phyloP scores from a whole-genome alignment of 169 alveolate species.

The Besnoitia besnoiti region DNA sequence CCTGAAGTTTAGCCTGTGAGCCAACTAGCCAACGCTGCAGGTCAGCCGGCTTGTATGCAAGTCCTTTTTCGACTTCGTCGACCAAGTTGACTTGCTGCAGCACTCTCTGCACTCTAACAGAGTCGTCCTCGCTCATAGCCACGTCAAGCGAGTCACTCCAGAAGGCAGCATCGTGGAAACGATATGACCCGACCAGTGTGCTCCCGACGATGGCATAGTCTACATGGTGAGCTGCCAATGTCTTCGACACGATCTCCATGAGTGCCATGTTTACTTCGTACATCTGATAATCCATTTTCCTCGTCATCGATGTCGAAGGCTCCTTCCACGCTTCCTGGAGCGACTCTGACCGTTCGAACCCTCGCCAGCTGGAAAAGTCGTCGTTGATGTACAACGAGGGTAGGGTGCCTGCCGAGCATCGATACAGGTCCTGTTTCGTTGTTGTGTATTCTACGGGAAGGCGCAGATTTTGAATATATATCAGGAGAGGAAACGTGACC shows the following conservation, averaged over 20 bases:
- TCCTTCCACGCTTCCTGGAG: not conserved
- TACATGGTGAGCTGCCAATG: not conserved
- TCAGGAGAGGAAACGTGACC: slow-evolving; percentile 40
- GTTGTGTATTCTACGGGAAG: not conserved
- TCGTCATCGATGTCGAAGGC: not conserved
- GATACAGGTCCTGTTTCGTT: not conserved
- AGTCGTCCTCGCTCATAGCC: not conserved
- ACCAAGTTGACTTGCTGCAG: not conserved
- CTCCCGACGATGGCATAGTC: slow-evolving; percentile 17
- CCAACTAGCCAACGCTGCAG: not conserved
- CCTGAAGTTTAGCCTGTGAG: not conserved
- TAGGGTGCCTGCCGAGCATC: not conserved
- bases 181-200: slow-evolving; percentile 21
- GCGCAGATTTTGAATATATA: slow-evolving; percentile 45
- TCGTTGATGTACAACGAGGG: not conserved
- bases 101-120: not conserved
- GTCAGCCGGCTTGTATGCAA: not conserved
- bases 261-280: not conserved
- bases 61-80: not conserved
- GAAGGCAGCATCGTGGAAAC: not conserved
- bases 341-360: not conserved
- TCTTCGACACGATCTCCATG: not conserved
- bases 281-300: not conserved
- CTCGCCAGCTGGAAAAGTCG: slow-evolving; percentile 9
- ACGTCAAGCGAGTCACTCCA: not conserved